Evolutionary conservation across 768 basidiomycete genomes (phyloP).

Genomic region (Kwoniella sp.): DNA sequence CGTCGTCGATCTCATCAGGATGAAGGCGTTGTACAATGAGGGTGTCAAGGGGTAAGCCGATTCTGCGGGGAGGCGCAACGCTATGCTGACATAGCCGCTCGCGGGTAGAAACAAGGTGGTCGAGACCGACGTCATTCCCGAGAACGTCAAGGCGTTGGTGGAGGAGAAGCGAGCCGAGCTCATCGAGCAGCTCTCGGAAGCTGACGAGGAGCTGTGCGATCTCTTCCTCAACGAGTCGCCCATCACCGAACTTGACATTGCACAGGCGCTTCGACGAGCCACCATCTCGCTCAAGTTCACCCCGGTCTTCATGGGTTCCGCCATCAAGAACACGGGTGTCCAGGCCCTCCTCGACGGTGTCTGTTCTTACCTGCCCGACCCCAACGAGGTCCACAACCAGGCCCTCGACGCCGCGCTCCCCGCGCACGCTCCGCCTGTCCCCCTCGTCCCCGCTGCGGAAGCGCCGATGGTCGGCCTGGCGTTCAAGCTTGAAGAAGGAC

Average conservation of each 20-base stretch:
- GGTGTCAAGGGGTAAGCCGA: constrained; percentile 81
- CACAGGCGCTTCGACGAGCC: constrained; percentile 78
- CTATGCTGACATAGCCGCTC: background rate
- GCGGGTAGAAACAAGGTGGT: constrained; percentile 65
- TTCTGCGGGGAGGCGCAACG: too few relatives aligned
- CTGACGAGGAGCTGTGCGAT: constrained; percentile 91
- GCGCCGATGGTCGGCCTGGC: constrained; percentile 89
- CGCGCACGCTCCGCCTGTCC: constrained; percentile 62
- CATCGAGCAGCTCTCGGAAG: constrained; percentile 91
- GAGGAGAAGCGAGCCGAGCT: constrained; percentile 82
- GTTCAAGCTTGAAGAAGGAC: constrained; percentile 97
- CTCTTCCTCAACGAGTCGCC: constrained; percentile 77
- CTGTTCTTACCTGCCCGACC: constrained; percentile 89
- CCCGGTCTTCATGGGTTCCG: constrained; percentile 94
- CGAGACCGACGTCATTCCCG: constrained; percentile 83
- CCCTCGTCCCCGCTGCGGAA: constrained; percentile 73
- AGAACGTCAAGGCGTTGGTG: constrained; percentile 66
- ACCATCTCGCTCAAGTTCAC: constrained; percentile 86
- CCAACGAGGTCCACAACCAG: constrained; percentile 68
- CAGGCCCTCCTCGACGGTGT: constrained; percentile 92
- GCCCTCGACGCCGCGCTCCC: constrained; percentile 68
- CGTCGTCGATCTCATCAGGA: constrained; percentile 87
- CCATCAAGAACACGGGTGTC: constrained; percentile 93
- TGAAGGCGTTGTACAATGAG: constrained; percentile 91
- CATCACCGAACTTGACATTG: constrained; percentile 69